Evolutionary conservation across 2,329 filamentous ascomycete genomes (phyloP).

Genomic region (Xylariales sp.): DNA sequence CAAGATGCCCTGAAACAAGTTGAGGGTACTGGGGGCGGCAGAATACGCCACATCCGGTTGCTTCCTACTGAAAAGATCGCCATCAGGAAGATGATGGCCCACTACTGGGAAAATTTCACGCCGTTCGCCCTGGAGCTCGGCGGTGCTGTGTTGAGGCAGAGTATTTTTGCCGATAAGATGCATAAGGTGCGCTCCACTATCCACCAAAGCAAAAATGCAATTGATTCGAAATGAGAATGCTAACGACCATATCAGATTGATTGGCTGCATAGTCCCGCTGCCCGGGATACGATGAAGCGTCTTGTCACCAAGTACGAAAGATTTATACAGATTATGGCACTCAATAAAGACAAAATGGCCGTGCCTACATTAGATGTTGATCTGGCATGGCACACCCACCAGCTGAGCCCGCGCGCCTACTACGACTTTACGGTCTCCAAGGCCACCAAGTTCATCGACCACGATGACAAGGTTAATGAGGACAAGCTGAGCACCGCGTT

Average conservation of each 20-base stretch:
- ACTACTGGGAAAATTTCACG: conserved; percentile 66
- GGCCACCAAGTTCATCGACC: conserved; percentile 62
- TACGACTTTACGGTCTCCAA: conserved; percentile 47
- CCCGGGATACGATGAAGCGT: conserved; percentile 58
- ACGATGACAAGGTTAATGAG: conserved; percentile 81
- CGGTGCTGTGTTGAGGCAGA: conserved; percentile 62
- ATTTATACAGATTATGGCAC: conserved; percentile 57
- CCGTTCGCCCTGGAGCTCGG: conserved; percentile 61
- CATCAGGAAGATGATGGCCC: conserved; percentile 63
- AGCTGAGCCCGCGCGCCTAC: conserved; percentile 63
- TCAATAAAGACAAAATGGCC: conserved; percentile 38
- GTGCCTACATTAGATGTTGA: conserved; percentile 75
- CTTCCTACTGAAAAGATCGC: conserved; percentile 32
- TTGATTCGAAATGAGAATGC: not conserved
- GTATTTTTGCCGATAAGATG: conserved; percentile 70
- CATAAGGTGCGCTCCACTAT: conserved; percentile 32
- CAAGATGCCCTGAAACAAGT: conserved; percentile 32
- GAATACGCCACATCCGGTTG: conserved; percentile 16
- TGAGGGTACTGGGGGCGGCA: conserved; percentile 22
- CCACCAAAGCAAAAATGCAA: not conserved
- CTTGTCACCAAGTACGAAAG: conserved; percentile 61
- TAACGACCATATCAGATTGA: conserved; percentile 44
- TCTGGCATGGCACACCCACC: conserved; percentile 77
- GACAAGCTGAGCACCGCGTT: conserved; percentile 59
- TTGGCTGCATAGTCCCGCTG: conserved; percentile 68